These are phyloP conservation scores for Favolaschia claudopus DNA, from an alignment of 768 basidiomycete species.

Conservation along the genomic window DNA sequence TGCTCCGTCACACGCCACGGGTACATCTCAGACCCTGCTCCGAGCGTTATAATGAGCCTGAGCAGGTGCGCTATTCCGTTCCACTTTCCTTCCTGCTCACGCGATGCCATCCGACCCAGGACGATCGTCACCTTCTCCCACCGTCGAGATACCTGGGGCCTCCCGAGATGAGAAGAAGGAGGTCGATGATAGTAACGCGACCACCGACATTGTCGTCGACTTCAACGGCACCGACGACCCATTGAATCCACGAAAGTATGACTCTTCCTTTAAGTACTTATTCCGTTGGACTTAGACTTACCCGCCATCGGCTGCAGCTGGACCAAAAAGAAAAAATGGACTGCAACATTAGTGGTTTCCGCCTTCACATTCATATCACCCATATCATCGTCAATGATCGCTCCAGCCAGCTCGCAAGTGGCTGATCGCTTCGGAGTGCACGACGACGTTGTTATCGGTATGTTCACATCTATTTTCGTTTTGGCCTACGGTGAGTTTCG, in stretches of 20 bases:
- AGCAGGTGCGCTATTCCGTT: too few relatives aligned
- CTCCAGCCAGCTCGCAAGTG: constrained; percentile 64
- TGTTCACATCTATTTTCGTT: constrained; percentile 66
- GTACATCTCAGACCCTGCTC: too few relatives aligned
- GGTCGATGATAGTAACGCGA: too few relatives aligned
- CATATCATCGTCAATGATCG: constrained; percentile 76
- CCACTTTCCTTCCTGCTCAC: too few relatives aligned
- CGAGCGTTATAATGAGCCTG: too few relatives aligned
- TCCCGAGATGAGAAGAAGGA: too few relatives aligned
- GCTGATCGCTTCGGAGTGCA: constrained; percentile 62
- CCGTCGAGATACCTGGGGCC: too few relatives aligned
- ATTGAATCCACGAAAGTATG: constrained; percentile 64
- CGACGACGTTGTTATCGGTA: constrained; percentile 52
- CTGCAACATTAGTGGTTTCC: constrained; percentile 65
- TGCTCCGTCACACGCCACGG: too few relatives aligned
- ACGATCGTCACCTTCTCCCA: too few relatives aligned
- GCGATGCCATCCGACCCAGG: too few relatives aligned
- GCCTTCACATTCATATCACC: constrained; percentile 73
- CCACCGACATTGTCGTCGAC: constrained; percentile 54
- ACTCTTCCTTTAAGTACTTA: background rate
- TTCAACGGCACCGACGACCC: constrained; percentile 71
- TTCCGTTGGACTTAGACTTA: background rate
- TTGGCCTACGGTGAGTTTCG: constrained; percentile 61
- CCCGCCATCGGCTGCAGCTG: constrained; percentile 48
- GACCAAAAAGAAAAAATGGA: constrained; percentile 66